Conservation (phyloP, 2,329 filamentous ascomycete species). For the Phoma herbarum region DNA sequence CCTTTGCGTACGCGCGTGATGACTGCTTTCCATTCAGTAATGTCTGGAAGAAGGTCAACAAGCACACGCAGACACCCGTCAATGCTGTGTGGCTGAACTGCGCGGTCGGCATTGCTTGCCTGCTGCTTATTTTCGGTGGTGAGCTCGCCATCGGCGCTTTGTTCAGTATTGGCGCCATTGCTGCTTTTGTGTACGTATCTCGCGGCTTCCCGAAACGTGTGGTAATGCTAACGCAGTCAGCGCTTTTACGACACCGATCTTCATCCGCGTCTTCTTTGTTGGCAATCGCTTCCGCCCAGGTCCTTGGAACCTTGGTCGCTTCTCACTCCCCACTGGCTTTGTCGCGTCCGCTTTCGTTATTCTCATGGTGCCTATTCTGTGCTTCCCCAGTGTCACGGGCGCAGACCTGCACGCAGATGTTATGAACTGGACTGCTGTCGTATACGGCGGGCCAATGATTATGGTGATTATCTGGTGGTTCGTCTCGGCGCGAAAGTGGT, state of each 20-base stretch:
- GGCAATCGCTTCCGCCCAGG: slow-evolving; percentile 70
- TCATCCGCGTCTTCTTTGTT: slow-evolving; percentile 67
- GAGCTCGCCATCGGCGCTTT: slow-evolving; percentile 70
- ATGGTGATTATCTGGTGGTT: slow-evolving; percentile 69
- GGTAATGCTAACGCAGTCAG: slow-evolving; percentile 13
- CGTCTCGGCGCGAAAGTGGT: slow-evolving; percentile 71
- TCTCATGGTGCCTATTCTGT: slow-evolving; percentile 74
- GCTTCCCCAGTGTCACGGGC: slow-evolving; percentile 68
- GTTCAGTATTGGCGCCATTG: slow-evolving; percentile 75
- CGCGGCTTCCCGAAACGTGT: not conserved
- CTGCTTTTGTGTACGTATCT: slow-evolving; percentile 64
- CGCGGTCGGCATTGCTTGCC: slow-evolving; percentile 65
- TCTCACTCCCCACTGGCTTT: slow-evolving; percentile 65
- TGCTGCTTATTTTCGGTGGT: slow-evolving; percentile 72
- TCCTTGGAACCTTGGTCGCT: slow-evolving; percentile 73
- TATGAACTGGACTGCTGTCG: slow-evolving; percentile 76
- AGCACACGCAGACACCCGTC: slow-evolving; percentile 69
- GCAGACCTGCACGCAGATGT: slow-evolving; percentile 59
- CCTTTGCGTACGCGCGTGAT: slow-evolving; percentile 77
- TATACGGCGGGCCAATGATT: slow-evolving; percentile 72
- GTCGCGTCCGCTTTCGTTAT: slow-evolving; percentile 67
- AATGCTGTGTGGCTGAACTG: slow-evolving; percentile 76
- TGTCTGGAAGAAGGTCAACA: slow-evolving; percentile 69
- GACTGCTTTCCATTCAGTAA: slow-evolving; percentile 71
- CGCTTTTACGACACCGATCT: slow-evolving; percentile 66